Conservation (phyloP, 495 filamentous ascomycete species). For the Hyaloscypha finlandica region DNA sequence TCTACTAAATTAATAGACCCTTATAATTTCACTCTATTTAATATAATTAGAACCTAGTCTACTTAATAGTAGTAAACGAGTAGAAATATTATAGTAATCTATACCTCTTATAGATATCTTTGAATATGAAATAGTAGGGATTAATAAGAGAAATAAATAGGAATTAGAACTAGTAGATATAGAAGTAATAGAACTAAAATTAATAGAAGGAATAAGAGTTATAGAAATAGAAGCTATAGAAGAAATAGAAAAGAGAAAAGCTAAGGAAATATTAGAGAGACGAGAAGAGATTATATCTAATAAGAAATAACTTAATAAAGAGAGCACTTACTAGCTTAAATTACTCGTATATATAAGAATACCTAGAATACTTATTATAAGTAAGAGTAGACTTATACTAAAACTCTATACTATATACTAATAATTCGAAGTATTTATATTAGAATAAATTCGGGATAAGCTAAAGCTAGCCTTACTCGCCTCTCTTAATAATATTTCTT, state of each 20-base stretch:
- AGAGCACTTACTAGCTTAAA: background rate
- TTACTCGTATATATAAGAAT: conserved; percentile 17
- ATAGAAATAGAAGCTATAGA: conserved; percentile 3
- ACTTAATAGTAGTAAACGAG: background rate
- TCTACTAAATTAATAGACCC: too few relatives aligned
- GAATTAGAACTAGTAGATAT: background rate
- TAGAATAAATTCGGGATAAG: too few relatives aligned
- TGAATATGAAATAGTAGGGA: conserved; percentile 9
- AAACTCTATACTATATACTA: conserved; percentile 4
- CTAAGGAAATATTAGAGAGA: conserved; percentile 13
- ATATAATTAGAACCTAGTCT: too few relatives aligned
- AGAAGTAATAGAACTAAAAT: too few relatives aligned
- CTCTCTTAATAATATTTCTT: background rate
- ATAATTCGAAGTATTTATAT: too few relatives aligned
- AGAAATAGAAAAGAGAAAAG: too few relatives aligned
- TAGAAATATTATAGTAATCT: conserved; percentile 1
- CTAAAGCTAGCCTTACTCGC: too few relatives aligned
- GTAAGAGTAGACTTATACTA: conserved; percentile 13
- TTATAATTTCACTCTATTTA: too few relatives aligned
- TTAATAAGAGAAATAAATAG: conserved; percentile 14
- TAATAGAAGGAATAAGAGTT: too few relatives aligned
- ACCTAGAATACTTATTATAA: conserved; percentile 20
- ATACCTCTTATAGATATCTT: conserved; percentile 1
- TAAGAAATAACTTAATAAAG: background rate
- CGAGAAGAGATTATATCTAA: conserved; percentile 6